Base-by-base conservation (phyloP, 179 eudicot genomes). In the Carnegiea gigantea region DNA sequence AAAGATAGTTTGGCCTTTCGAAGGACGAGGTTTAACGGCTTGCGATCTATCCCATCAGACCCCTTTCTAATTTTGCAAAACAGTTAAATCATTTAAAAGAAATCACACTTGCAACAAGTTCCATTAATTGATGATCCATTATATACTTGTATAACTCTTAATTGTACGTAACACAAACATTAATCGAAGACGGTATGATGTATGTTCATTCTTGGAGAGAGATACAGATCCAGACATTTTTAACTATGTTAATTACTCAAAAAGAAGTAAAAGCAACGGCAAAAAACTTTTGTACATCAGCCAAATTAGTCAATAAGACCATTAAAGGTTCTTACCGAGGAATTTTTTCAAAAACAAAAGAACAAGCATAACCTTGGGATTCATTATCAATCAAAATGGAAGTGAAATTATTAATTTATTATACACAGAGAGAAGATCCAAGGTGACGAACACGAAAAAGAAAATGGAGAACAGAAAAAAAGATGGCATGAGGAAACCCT, bases 401-500 rank as follows among this genome's bases (percentile, higher is more conserved):
- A 71, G 6, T 18, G 12, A 48, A 49, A 70, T 28, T 30, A 40
- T 40, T 40, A 40, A 33, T 33, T 33, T 40, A 40, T 40, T 40
- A 7, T 33, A 33, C 36, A 15, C 60, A 20, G 20, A 57, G 17
- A 74, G 36, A 38, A 70, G 15, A 54, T 30, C 36, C 53, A 57
- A 6, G 65, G 20, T 2, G 46, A 70, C 36, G 15, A 62, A 23
- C 28, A 21, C 68, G n/a, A 23, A 23, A 62, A 62, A 6, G 0
- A 33, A 62, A 64, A 9, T 13, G 73, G 36, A 78, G 18, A 26
- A 78, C 13, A 7, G 44, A 33, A 33, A 1, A 33, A 33, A 33
- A 33, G 36, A 33, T 33, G 44, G 44, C 62, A 74, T 80, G 43
- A 2, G 62, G 75, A 38, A 85, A 82, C 84, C 87, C 87, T 82